These are phyloP conservation scores for Magnusiomyces sp. DNA, from an alignment of 1,139 yeast genomes.

Conservation along the genomic window DNA sequence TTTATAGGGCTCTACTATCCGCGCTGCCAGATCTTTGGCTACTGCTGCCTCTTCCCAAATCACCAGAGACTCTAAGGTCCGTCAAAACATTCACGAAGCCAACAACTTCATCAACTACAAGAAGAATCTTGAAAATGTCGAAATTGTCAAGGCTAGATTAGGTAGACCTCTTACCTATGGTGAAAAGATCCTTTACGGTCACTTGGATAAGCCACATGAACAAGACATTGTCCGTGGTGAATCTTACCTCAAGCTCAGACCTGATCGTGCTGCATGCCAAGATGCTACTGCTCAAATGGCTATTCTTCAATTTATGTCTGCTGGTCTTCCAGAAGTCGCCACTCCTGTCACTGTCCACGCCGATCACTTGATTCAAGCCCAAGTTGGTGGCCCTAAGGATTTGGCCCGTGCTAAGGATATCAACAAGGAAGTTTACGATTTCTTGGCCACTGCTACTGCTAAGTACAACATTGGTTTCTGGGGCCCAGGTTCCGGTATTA, in stretches of 20 bases:
- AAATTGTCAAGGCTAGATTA: constrained; percentile 79
- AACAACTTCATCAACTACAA: constrained; percentile 55
- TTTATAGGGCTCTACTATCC: constrained; percentile 10
- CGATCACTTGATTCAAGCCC: constrained; percentile 98
- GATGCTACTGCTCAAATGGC: constrained; percentile 99
- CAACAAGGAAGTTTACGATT: constrained; percentile 90
- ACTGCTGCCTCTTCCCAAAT: constrained; percentile 52
- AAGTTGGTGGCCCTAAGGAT: constrained; percentile 87
- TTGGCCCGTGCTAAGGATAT: constrained; percentile 85
- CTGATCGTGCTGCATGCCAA: constrained; percentile 99
- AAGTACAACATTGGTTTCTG: constrained; percentile 95
- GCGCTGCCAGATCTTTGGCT: constrained; percentile 51
- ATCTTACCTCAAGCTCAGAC: constrained; percentile 92
- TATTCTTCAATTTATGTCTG: constrained; percentile 95
- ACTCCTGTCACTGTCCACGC: constrained; percentile 98
- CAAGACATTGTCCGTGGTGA: constrained; percentile 96
- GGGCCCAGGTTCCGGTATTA: constrained; percentile 99
- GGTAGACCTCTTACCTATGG: constrained; percentile 95
- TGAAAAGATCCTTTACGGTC: constrained; percentile 93
- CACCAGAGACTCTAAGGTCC: constrained; percentile 86
- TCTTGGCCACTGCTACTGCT: constrained; percentile 79
- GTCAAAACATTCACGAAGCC: constrained; percentile 83
- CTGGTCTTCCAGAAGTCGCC: constrained; percentile 88
- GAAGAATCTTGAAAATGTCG: constrained; percentile 58
- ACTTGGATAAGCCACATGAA: constrained; percentile 89